Evolutionary conservation across 2,329 filamentous ascomycete genomes (phyloP), one percentile per base, ranked within the genome.

Genomic region (Cladosporium sp.): DNA sequence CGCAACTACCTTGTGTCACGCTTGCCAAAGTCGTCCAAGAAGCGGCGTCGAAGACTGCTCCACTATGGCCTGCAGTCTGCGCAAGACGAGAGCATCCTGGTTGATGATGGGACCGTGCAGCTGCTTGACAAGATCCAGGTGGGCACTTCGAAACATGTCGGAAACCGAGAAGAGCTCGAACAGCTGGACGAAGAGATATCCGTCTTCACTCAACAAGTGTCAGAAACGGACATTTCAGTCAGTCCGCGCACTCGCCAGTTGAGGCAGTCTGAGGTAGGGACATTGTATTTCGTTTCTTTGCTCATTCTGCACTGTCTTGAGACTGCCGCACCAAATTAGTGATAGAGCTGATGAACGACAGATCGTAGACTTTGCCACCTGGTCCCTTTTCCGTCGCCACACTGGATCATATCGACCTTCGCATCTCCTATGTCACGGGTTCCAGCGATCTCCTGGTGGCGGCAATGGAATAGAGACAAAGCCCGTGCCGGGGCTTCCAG

Each of bases 341-440:
- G 62, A 66, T 59, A 49, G 57, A 68, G 70, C 68, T 73, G 68
- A 68, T 71, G 62, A 41, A 63, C 44, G 18, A 58, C 61, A 84
- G 81, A 78, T 81, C 70, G 81, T 84, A 34, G 79, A 84, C 69
- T 83, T 81, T 67, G 79, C 80, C 18, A 87, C 97, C 51, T 93
- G 90, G 87, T 83, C 86, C 11, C 81, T 97, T 1, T 97, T 96
- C 77, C 86, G 85, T 14, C 84, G 85, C 71, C 80, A 82, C 36
- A 75, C 75, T 24, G 73, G 77, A 32, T 79, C 78, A 66, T 77
- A 81, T 59, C 86, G 85, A 73, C 89, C 90, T 1, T 85, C 86
- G 60, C 92, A 97, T 78, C 74, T 97, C 5, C 85, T 99, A 4
- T 93, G 92, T 71, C 90, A 96, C 81, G 94, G 94, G 28, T 96